Evolutionary conservation across 2,329 filamentous ascomycete species (phyloP).

Genomic region (Aspergillus calidoustus): DNA sequence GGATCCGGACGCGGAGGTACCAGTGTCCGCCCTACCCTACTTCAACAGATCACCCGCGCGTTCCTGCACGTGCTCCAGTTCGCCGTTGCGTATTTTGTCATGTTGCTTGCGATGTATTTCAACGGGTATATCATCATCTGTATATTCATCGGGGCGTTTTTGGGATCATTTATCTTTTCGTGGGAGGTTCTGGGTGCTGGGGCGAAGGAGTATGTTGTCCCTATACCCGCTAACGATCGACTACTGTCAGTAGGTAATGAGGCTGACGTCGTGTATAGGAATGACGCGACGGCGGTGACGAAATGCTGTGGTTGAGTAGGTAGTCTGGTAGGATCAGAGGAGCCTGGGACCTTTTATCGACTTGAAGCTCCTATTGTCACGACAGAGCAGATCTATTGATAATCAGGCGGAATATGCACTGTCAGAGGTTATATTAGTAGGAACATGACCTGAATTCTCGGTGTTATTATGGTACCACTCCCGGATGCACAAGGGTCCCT

Average conservation of each 20-base stretch:
- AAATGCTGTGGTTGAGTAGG: slow-evolving; percentile 29
- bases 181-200: slow-evolving; percentile 58
- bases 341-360: too few species aligned
- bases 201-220: slow-evolving; percentile 21
- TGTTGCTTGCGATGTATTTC: slow-evolving; percentile 70
- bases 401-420: too few species aligned
- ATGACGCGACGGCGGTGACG: slow-evolving; percentile 29
- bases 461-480: too few species aligned
- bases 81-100: slow-evolving; percentile 76
- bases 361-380: too few species aligned
- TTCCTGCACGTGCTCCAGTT: slow-evolving; percentile 73
- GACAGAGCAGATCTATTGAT: too few species aligned
- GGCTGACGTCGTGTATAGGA: slow-evolving; percentile 18
- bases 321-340: too few species aligned
- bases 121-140: slow-evolving; percentile 79
- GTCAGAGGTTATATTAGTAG: too few species aligned
- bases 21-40: slow-evolving; percentile 59
- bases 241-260: too few species aligned
- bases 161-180: slow-evolving; percentile 74
- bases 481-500: too few species aligned
- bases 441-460: too few species aligned
- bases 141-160: slow-evolving; percentile 75
- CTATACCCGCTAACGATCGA: background rate
- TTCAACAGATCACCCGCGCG: slow-evolving; percentile 70
- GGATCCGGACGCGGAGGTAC: slow-evolving; percentile 20